Conservation (phyloP, 1,284 basidiomycete genomes). For the Fomitopsis schrenkii region DNA sequence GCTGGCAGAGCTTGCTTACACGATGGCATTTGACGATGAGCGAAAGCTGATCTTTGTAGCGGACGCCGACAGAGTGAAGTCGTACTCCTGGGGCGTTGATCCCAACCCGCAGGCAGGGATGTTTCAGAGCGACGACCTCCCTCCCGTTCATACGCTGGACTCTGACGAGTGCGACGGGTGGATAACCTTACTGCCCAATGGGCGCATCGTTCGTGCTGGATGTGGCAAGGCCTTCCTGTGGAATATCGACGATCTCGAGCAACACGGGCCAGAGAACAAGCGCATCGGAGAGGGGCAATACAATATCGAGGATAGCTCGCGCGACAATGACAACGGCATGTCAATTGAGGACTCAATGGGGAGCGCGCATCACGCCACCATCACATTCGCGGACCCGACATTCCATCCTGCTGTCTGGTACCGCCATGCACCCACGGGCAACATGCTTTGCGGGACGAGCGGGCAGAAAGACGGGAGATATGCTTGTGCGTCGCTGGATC, state of each 20-base stretch:
- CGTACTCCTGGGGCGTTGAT: constrained; percentile 14
- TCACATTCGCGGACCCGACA: constrained; percentile 20
- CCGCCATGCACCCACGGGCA: constrained; percentile 21
- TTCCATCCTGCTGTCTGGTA: constrained; percentile 27
- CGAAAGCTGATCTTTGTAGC: constrained; percentile 22
- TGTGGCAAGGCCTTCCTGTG: constrained; percentile 29
- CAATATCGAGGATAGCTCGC: constrained; percentile 18
- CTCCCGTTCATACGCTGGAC: constrained; percentile 29
- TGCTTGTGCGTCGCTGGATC: constrained; percentile 27
- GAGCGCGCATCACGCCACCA: constrained; percentile 18
- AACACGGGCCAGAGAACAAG: constrained; percentile 26
- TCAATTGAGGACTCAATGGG: constrained; percentile 32
- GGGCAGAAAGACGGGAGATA: constrained; percentile 12
- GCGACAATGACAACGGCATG: constrained; percentile 23
- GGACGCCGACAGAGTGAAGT: constrained; percentile 24
- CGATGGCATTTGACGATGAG: constrained; percentile 18
- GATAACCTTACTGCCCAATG: constrained; percentile 23
- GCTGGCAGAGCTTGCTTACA: constrained; percentile 14
- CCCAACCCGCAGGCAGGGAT: neutral
- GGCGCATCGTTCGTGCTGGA: constrained; percentile 29
- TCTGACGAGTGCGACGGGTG: constrained; percentile 24
- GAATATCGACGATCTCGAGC: constrained; percentile 29
- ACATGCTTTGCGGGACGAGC: constrained; percentile 26
- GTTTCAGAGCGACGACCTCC: neutral
- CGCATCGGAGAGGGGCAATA: constrained; percentile 25